phyloP scores from a whole-genome alignment of 148 eudicot genomes.

The Amaranthus hypochondriacus region DNA sequence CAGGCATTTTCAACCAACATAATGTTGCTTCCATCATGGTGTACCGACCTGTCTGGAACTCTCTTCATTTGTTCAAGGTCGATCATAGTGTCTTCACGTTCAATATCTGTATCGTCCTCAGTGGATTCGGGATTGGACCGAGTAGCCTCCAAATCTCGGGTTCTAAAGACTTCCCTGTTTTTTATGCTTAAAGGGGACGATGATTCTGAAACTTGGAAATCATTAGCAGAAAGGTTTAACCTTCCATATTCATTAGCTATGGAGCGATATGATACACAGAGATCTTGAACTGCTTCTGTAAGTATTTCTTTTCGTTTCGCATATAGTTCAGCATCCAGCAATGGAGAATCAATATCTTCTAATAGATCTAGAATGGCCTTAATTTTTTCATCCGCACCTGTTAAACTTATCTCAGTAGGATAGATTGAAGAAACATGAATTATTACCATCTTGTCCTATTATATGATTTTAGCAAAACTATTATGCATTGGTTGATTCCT shows the following conservation, averaged over 20 bases:
- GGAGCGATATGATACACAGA: slow-evolving; percentile 21
- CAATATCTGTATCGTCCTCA: slow-evolving; percentile 22
- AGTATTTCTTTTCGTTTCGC: slow-evolving; percentile 12
- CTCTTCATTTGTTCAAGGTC: slow-evolving; percentile 1
- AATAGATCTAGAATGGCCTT: slow-evolving; percentile 15
- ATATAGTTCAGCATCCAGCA: neutral
- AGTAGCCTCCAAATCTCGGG: slow-evolving; percentile 11
- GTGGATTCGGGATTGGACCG: slow-evolving; percentile 24
- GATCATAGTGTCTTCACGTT: neutral
- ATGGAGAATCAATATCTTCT: slow-evolving; percentile 11
- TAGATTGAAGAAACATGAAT: neutral
- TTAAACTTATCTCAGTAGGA: neutral
- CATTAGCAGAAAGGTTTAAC: neutral
- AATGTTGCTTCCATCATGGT: neutral
- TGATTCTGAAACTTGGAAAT: neutral
- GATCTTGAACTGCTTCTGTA: slow-evolving; percentile 11
- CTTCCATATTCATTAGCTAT: slow-evolving; percentile 19
- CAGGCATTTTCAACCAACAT: neutral
- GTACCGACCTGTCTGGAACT: neutral
- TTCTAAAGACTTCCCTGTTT: slow-evolving; percentile 3
- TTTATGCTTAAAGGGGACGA: neutral
- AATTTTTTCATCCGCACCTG: slow-evolving; percentile 27
- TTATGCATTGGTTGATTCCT: neutral
- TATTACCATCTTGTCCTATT: too few relatives aligned
- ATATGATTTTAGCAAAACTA: neutral